These are phyloP conservation scores for Triticum dicoccoides DNA, from an alignment of 176 grass and related monocot species.

Conservation along the genomic window DNA sequence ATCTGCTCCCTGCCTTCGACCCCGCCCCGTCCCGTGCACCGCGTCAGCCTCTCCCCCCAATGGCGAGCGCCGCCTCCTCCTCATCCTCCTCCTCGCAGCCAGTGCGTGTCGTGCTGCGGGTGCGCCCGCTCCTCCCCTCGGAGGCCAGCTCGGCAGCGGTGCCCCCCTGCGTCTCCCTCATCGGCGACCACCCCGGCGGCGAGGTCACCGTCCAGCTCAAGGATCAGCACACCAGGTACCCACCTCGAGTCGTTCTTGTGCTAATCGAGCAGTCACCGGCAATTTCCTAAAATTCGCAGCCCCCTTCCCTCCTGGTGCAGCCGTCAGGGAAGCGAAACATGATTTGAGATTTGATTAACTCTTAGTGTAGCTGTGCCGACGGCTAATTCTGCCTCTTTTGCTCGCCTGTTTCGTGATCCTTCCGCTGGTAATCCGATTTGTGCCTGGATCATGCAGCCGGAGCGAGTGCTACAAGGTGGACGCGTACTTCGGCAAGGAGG, in stretches of 20 bases:
- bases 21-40: background rate
- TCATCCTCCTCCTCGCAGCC: slow-evolving; percentile 27
- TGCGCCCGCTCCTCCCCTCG: slow-evolving; percentile 74
- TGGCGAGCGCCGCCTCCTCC: slow-evolving; percentile 23
- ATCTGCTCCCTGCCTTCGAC: background rate
- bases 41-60: slow-evolving; percentile 13
- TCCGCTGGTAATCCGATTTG: background rate
- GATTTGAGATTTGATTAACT: background rate
- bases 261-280: background rate
- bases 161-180: slow-evolving; percentile 55
- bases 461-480: slow-evolving; percentile 79
- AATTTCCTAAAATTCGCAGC: background rate
- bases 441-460: slow-evolving; percentile 44
- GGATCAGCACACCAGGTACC: slow-evolving; percentile 78
- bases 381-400: background rate
- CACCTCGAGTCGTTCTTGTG: background rate
- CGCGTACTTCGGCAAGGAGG: slow-evolving; percentile 67
- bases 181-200: slow-evolving; percentile 23
- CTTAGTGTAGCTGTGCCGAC: background rate
- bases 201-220: slow-evolving; percentile 73
- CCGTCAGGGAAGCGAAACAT: background rate
- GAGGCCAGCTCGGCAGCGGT: slow-evolving; percentile 27
- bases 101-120: slow-evolving; percentile 77
- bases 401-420: background rate
- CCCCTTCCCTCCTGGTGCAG: background rate